These are phyloP conservation scores for Carex parvula DNA, from an alignment of 176 grass and related monocot genomes.

Conservation along the genomic window DNA sequence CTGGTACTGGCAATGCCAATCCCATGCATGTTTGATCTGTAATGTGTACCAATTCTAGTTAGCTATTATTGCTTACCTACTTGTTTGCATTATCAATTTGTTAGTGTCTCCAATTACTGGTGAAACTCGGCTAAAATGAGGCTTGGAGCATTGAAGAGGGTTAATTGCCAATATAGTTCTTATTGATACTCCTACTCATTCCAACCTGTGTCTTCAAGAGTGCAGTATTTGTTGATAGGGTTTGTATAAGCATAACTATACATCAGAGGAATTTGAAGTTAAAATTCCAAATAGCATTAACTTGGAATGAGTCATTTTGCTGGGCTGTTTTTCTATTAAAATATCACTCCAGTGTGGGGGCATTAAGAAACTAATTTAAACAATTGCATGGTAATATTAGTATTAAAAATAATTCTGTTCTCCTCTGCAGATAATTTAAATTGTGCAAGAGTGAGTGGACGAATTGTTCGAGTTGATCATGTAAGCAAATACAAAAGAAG, in stretches of 20 bases:
- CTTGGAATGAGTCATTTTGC: not conserved
- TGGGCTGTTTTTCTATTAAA: not conserved
- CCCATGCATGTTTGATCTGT: not conserved
- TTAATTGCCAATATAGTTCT: not conserved
- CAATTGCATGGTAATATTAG: not conserved
- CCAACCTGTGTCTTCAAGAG: not conserved
- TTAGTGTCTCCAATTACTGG: not conserved
- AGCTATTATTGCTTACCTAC: not conserved
- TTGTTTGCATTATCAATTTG: not conserved
- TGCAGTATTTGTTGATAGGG: not conserved
- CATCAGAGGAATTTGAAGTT: not conserved
- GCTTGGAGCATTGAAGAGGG: not conserved
- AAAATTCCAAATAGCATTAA: not conserved
- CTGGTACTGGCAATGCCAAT: not conserved
- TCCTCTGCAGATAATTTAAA: conserved; percentile 67
- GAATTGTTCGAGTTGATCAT: conserved; percentile 86
- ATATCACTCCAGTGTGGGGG: not conserved
- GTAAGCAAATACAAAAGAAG: conserved; percentile 92
- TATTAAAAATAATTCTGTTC: not conserved
- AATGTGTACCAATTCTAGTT: not conserved
- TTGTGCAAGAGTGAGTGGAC: conserved; percentile 79
- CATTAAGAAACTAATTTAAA: not conserved
- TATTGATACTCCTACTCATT: not conserved
- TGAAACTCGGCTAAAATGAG: not conserved
- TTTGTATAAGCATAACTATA: not conserved